These are phyloP conservation scores for Lepidium sativum DNA, from an alignment of 345 rosid genomes.

Conservation along the genomic window DNA sequence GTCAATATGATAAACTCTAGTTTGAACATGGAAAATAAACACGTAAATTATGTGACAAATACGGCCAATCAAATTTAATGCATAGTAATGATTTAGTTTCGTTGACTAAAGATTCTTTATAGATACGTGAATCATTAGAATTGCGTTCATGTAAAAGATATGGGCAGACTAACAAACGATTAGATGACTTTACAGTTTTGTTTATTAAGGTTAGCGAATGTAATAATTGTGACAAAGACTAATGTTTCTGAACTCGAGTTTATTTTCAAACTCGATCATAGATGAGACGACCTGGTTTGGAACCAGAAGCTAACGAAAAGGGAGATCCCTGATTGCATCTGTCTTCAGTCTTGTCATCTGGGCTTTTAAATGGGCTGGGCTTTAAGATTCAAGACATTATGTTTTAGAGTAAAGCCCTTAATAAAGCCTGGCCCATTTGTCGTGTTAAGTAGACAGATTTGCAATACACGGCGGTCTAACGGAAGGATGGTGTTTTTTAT, in stretches of 20 bases:
- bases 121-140: conserved; percentile 13
- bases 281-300: too few species aligned
- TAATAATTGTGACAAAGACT: background rate
- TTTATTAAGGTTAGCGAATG: background rate
- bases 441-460: background rate
- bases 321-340: too few species aligned
- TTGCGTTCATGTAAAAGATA: conserved; percentile 9
- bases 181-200: background rate
- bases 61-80: background rate
- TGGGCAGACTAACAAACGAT: conserved; percentile 10
- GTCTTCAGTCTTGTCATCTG: too few species aligned
- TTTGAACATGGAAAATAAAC: conserved; percentile 1
- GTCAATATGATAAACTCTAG: background rate
- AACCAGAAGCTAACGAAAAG: too few species aligned
- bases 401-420: background rate
- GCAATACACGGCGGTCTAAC: background rate
- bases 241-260: background rate
- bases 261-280: background rate
- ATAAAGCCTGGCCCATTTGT: background rate
- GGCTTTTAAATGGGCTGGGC: too few species aligned
- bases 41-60: background rate
- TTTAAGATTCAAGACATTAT: too few species aligned
- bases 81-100: background rate
- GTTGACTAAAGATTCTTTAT: background rate
- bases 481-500: conserved; percentile 39